Evolutionary conservation across 768 basidiomycete genomes (phyloP).

Genomic region (Lactarius akahatsu): DNA sequence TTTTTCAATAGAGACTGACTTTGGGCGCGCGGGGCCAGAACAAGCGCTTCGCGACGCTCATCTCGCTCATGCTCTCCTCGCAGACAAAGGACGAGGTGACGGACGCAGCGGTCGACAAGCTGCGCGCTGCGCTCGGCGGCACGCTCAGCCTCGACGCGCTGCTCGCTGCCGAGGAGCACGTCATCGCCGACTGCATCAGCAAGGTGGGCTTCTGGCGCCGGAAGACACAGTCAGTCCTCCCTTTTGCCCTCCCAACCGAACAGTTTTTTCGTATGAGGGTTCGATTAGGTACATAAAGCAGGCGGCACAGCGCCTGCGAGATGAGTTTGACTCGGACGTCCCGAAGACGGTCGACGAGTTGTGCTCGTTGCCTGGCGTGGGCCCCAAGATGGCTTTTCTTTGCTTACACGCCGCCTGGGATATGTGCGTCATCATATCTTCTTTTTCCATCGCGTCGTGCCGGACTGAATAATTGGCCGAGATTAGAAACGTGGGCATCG

Average conservation of each 20-base stretch:
- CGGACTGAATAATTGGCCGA: neutral
- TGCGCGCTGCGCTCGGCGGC: conserved; percentile 73
- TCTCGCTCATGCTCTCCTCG: conserved; percentile 93
- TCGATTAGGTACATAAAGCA: conserved; percentile 65
- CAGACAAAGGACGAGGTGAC: conserved; percentile 95
- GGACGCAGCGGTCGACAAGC: conserved; percentile 70
- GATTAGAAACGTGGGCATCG: conserved; percentile 80
- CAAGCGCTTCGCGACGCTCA: conserved; percentile 76
- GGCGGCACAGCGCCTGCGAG: conserved; percentile 64
- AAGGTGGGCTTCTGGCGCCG: conserved; percentile 94
- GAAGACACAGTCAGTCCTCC: conserved; percentile 67
- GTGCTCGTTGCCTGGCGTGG: conserved; percentile 85
- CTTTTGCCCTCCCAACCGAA: neutral
- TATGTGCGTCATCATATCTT: conserved; percentile 46
- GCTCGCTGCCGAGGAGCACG: conserved; percentile 55
- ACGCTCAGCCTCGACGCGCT: conserved; percentile 74
- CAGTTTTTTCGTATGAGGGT: neutral
- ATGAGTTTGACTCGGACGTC: conserved; percentile 78
- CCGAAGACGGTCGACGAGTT: conserved; percentile 88
- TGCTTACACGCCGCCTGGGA: conserved; percentile 83
- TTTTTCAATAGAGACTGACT: too few relatives aligned
- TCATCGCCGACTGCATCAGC: conserved; percentile 72
- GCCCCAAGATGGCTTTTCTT: conserved; percentile 95
- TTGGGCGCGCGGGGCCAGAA: conserved; percentile 47
- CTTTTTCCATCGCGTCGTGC: neutral